Conservation (phyloP, 805 yeast species). For the Gaillardinia entomophila region DNA sequence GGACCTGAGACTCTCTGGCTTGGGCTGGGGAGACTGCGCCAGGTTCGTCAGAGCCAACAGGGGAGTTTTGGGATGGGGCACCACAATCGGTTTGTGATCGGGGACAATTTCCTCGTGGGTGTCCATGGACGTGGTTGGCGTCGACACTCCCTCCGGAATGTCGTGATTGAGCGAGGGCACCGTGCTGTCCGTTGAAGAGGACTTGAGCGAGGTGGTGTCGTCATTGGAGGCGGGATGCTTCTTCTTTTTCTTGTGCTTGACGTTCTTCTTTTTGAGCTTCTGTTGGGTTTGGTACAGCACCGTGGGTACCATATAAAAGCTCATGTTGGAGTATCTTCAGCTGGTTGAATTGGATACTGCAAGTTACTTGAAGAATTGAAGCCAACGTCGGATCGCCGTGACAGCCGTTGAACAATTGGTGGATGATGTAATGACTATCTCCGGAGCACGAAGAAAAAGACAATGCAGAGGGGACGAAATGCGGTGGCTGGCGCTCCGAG, state of each 20-base stretch:
- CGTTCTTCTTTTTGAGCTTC: slow-evolving; percentile 21
- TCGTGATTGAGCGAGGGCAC: neutral
- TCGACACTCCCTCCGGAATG: neutral
- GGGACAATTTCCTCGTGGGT: neutral
- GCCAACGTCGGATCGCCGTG: too few relatives aligned
- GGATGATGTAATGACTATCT: too few relatives aligned
- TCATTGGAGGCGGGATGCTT: slow-evolving; percentile 1
- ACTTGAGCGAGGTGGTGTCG: neutral
- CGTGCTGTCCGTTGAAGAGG: neutral
- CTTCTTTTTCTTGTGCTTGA: slow-evolving; percentile 9
- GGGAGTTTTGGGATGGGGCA: neutral
- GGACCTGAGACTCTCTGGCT: too few relatives aligned
- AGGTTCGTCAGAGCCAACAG: neutral
- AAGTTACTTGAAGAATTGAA: too few relatives aligned
- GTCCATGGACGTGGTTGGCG: neutral
- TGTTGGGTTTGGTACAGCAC: slow-evolving; percentile 38
- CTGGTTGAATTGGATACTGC: neutral
- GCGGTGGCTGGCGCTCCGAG: too few relatives aligned
- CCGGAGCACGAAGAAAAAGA: too few relatives aligned
- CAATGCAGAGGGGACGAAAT: too few relatives aligned
- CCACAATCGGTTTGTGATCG: neutral
- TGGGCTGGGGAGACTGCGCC: neutral
- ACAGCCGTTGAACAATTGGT: too few relatives aligned
- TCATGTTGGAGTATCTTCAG: slow-evolving; percentile 16
- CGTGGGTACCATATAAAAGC: slow-evolving; percentile 33